Conservation (phyloP, 768 basidiomycete genomes). For the Candolleomyces efflorescens region DNA sequence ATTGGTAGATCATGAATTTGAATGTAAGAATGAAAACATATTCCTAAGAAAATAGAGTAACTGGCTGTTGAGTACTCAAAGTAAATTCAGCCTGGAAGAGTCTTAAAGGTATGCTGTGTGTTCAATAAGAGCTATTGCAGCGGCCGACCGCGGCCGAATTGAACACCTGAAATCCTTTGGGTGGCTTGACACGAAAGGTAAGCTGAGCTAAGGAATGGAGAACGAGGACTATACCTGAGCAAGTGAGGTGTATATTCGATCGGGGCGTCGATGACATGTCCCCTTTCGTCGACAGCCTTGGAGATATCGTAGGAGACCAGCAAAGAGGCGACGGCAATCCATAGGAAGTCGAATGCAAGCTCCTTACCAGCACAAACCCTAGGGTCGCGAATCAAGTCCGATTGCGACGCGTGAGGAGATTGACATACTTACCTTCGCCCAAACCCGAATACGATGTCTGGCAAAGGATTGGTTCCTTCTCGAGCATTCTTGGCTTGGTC, state of each 20-base stretch:
- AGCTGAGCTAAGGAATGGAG: background rate
- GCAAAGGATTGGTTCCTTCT: slow-evolving; percentile 29
- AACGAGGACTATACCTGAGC: slow-evolving; percentile 24
- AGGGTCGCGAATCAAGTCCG: background rate
- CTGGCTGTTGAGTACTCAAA: too few relatives aligned
- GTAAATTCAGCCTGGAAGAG: too few relatives aligned
- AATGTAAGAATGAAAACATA: background rate
- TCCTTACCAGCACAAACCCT: slow-evolving; percentile 43
- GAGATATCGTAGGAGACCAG: slow-evolving; percentile 36
- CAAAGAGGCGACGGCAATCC: slow-evolving; percentile 38
- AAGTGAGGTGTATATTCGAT: slow-evolving; percentile 30
- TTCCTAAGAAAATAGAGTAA: too few relatives aligned
- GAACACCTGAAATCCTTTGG: background rate
- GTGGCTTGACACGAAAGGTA: background rate
- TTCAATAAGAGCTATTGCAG: background rate
- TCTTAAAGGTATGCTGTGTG: background rate
- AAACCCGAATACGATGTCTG: slow-evolving; percentile 37
- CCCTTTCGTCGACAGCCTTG: slow-evolving; percentile 31
- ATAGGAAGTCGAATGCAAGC: slow-evolving; percentile 39
- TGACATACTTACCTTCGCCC: slow-evolving; percentile 28
- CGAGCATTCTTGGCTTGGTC: slow-evolving; percentile 22
- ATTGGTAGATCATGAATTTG: slow-evolving; percentile 36
- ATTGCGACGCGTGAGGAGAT: background rate
- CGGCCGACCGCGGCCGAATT: background rate
- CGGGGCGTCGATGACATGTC: slow-evolving; percentile 27